phyloP scores from a whole-genome alignment of 805 yeast species.

The Candida easanensis region DNA sequence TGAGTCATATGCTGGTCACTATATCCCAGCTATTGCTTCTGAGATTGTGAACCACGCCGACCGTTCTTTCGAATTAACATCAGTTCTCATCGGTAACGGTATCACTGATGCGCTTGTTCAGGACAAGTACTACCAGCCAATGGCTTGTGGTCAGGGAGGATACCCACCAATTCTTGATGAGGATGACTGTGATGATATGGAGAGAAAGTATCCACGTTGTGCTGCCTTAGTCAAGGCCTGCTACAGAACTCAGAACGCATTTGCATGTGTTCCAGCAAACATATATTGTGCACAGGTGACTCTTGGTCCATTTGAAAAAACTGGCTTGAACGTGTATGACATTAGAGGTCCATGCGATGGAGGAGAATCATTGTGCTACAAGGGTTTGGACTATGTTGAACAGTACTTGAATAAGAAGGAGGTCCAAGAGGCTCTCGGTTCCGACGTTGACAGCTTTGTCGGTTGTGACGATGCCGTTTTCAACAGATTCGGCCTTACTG shows the following conservation, averaged over 20 bases:
- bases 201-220: conserved; percentile 61
- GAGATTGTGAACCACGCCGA: conserved; percentile 45
- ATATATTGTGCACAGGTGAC: conserved; percentile 73
- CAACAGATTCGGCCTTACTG: conserved; percentile 67
- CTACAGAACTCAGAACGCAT: conserved; percentile 57
- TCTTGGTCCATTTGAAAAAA: conserved; percentile 64
- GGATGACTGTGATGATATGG: conserved; percentile 68
- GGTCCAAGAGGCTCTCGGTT: conserved; percentile 78
- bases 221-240: conserved; percentile 59
- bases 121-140: conserved; percentile 77
- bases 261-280: conserved; percentile 82
- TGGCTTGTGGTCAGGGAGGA: conserved; percentile 94
- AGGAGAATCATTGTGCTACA: conserved; percentile 68
- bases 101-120: conserved; percentile 82
- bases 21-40: conserved; percentile 67
- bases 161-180: conserved; percentile 68
- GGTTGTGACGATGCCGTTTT: conserved; percentile 70
- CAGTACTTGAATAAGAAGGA: conserved; percentile 67
- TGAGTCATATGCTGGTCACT: conserved; percentile 83
- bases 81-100: conserved; percentile 91
- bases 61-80: conserved; percentile 61
- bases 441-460: conserved; percentile 69
- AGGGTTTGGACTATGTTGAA: conserved; percentile 66
- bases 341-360: conserved; percentile 77
- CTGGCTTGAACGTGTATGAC: conserved; percentile 87